A percentile compares a stretch with the other conserved stretches of the same genome.
Evolutionary conservation across 345 rosid species (phyloP).

Genomic region (Rubroshorea leprosula): DNA sequence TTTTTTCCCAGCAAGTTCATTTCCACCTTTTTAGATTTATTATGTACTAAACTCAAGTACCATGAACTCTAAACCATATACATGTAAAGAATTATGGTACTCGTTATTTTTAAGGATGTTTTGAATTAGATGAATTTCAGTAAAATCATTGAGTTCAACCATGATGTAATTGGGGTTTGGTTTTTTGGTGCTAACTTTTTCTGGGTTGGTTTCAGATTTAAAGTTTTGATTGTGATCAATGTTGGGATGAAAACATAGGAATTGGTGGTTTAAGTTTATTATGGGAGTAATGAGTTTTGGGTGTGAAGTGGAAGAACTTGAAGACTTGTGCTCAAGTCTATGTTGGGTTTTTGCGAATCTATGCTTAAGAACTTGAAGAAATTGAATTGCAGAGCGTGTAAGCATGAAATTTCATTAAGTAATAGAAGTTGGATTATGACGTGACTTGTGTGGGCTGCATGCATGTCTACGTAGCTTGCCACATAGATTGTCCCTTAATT

Average conservation of each 20-base stretch:
- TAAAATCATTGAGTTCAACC: conserved; percentile 15
- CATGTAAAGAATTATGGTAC: background rate
- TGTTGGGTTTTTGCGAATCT: conserved; percentile 53
- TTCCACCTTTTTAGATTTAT: background rate
- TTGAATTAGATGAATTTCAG: conserved; percentile 6
- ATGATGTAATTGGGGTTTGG: conserved; percentile 9
- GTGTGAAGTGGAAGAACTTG: conserved; percentile 25
- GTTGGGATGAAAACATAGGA: conserved; percentile 16
- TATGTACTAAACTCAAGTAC: background rate
- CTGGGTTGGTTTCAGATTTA: conserved; percentile 34
- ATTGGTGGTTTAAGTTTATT: conserved; percentile 19
- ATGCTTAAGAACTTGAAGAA: conserved; percentile 33
- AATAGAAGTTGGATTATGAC: no score
- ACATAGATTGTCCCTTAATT: no score
- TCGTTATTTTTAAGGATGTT: background rate
- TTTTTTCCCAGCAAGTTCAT: conserved; percentile 25
- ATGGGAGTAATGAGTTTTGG: conserved; percentile 41
- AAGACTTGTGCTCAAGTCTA: conserved; percentile 41
- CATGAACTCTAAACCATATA: background rate
- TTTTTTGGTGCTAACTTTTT: background rate
- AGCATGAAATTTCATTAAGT: no score
- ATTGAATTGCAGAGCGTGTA: no score
- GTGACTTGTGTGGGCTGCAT: no score
- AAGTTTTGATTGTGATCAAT: conserved; percentile 28
- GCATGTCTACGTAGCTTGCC: no score